Conservation (phyloP, 371 early-diverging fungal species). For the Apophysomyces sp. region DNA sequence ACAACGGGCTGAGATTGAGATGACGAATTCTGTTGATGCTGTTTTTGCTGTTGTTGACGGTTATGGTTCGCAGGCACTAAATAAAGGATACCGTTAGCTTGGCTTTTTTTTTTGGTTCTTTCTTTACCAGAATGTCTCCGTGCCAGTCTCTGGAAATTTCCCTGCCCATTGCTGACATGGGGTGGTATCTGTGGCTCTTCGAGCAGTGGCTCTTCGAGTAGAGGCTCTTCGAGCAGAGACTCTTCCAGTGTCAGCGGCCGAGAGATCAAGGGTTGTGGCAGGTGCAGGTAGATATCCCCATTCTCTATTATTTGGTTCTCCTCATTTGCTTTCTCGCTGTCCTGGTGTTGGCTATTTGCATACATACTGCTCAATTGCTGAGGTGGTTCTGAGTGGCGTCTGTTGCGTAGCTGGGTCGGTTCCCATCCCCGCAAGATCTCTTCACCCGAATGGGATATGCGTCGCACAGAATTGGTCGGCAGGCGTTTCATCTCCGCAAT, state of each 20-base stretch:
- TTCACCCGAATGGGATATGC: not conserved
- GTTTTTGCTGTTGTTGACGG: not conserved
- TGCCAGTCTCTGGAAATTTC: not conserved
- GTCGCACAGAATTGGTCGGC: constrained; percentile 10
- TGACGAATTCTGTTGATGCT: not conserved
- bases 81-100: not conserved
- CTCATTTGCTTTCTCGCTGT: not conserved
- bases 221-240: not conserved
- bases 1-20: not conserved
- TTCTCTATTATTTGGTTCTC: not conserved
- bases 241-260: not conserved
- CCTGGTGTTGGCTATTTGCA: not conserved
- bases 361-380: not conserved
- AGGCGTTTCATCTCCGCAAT: constrained; percentile 38
- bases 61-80: not conserved
- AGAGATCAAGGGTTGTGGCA: not conserved
- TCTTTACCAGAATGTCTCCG: not conserved
- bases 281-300: not conserved
- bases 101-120: not conserved
- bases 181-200: too few species aligned
- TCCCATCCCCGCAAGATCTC: not conserved
- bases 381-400: constrained; percentile 34
- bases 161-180: too few species aligned
- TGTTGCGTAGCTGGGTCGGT: not conserved
- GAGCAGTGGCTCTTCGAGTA: too few species aligned